A percentile compares a stretch with the other conserved stretches of the same genome.
These are phyloP conservation scores for Ascochyta pisi DNA, from an alignment of 2,329 filamentous ascomycete species.

Conservation along the genomic window DNA sequence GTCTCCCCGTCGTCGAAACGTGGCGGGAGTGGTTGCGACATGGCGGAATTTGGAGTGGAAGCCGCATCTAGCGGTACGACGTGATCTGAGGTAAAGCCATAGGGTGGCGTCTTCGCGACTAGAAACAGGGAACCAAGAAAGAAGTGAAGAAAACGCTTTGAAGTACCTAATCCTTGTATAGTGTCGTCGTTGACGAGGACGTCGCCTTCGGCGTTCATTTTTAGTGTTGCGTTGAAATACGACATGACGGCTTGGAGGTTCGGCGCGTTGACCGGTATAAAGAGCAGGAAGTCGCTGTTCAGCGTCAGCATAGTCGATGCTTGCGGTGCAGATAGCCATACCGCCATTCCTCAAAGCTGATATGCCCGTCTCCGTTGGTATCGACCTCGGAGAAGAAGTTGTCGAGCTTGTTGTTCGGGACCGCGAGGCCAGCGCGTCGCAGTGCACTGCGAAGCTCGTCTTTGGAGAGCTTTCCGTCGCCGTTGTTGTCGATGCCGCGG, in stretches of 20 bases:
- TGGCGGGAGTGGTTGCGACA: conserved; percentile 47
- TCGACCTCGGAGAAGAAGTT: conserved; percentile 92
- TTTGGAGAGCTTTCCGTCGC: conserved; percentile 85
- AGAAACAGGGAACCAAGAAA: conserved; percentile 79
- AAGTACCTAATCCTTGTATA: conserved; percentile 93
- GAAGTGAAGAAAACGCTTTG: conserved; percentile 69
- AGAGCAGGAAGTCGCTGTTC: conserved; percentile 82
- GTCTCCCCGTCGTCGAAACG: conserved; percentile 37
- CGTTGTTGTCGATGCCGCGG: conserved; percentile 82
- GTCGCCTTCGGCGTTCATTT: conserved; percentile 91
- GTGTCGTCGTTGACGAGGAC: conserved; percentile 89
- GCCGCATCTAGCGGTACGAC: conserved; percentile 38
- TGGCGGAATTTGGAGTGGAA: conserved; percentile 28
- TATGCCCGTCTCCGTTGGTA: conserved; percentile 82
- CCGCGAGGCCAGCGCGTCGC: conserved; percentile 75
- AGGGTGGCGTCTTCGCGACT: conserved; percentile 63
- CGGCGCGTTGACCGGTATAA: conserved; percentile 74
- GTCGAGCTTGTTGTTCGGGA: conserved; percentile 78
- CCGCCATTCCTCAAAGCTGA: conserved; percentile 97
- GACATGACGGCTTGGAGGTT: conserved; percentile 83
- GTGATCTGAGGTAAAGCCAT: conserved; percentile 34
- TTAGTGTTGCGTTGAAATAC: conserved; percentile 89
- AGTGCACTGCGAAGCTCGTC: conserved; percentile 83
- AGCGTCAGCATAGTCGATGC: conserved; percentile 20
- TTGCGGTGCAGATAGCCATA: conserved; percentile 57